Evolutionary conservation across 345 rosid genomes (phyloP).

Genomic region (Schrenkiella parvula): DNA sequence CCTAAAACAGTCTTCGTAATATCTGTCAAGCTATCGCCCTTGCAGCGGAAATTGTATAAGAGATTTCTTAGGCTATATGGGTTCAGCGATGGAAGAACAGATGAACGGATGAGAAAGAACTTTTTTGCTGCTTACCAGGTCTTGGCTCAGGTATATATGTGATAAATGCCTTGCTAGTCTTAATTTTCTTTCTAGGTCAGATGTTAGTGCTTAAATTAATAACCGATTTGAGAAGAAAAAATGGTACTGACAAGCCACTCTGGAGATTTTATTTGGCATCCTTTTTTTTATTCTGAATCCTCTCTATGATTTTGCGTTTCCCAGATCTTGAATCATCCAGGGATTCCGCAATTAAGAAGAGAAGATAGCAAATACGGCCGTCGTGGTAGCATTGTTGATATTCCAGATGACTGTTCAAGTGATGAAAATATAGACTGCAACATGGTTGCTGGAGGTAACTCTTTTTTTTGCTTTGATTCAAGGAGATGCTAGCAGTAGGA

Average conservation of each 20-base stretch:
- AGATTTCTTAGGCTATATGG: constrained; percentile 92
- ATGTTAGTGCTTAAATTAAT: neutral
- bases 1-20: constrained; percentile 97
- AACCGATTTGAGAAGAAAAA: neutral
- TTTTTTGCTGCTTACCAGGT: constrained; percentile 99
- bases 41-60: constrained; percentile 89
- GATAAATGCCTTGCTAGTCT: neutral
- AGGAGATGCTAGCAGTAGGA: neutral
- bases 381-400: constrained; percentile 74
- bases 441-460: constrained; percentile 67
- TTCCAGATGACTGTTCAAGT: constrained; percentile 86
- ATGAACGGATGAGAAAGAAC: constrained; percentile 71
- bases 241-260: neutral
- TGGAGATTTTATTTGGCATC: neutral
- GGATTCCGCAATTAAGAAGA: constrained; percentile 88
- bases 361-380: constrained; percentile 54
- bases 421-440: constrained; percentile 88
- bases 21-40: constrained; percentile 89
- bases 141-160: constrained; percentile 81
- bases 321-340: constrained; percentile 99
- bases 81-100: constrained; percentile 56
- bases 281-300: neutral
- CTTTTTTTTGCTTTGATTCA: neutral
- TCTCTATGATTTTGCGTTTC: constrained; percentile 21
- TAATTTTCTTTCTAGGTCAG: neutral